Evolutionary conservation across 495 filamentous ascomycete genomes (phyloP).

Genomic region (Penicillium flavigenum): DNA sequence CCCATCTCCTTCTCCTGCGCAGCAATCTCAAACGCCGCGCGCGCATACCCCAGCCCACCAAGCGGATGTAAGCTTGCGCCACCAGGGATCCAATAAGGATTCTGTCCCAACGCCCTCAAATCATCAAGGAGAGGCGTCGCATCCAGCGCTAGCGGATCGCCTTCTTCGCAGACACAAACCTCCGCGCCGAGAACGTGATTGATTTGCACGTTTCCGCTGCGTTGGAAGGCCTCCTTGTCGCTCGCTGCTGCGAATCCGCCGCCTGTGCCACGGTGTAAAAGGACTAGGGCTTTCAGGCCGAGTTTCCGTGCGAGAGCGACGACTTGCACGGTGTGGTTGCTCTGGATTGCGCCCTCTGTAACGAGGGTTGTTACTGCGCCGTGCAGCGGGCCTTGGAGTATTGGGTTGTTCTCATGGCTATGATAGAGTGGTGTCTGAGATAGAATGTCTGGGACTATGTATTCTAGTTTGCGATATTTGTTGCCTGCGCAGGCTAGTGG

Average conservation of each 20-base stretch:
- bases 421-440: conserved; percentile 19
- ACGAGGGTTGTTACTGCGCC: conserved; percentile 34
- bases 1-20: conserved; percentile 30
- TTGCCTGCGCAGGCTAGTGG: conserved; percentile 41
- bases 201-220: conserved; percentile 35
- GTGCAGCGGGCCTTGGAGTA: neutral
- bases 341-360: conserved; percentile 45
- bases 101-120: conserved; percentile 16
- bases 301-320: conserved; percentile 33
- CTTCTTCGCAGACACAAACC: conserved; percentile 34
- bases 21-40: conserved; percentile 40
- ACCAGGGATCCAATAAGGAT: conserved; percentile 41
- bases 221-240: conserved; percentile 22
- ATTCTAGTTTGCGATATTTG: conserved; percentile 49
- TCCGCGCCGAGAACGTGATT: conserved; percentile 39
- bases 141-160: conserved; percentile 16
- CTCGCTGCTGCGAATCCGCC: conserved; percentile 22
- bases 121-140: conserved; percentile 25
- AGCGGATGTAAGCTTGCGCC: conserved; percentile 44
- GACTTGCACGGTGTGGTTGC: conserved; percentile 46
- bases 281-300: conserved; percentile 27
- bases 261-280: conserved; percentile 34
- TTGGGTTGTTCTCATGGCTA: conserved; percentile 25
- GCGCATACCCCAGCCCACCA: conserved; percentile 41
- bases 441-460: conserved; percentile 41